Evolutionary conservation across 768 basidiomycete genomes (phyloP).

Genomic region (Hygrophoropsis aurantiaca): DNA sequence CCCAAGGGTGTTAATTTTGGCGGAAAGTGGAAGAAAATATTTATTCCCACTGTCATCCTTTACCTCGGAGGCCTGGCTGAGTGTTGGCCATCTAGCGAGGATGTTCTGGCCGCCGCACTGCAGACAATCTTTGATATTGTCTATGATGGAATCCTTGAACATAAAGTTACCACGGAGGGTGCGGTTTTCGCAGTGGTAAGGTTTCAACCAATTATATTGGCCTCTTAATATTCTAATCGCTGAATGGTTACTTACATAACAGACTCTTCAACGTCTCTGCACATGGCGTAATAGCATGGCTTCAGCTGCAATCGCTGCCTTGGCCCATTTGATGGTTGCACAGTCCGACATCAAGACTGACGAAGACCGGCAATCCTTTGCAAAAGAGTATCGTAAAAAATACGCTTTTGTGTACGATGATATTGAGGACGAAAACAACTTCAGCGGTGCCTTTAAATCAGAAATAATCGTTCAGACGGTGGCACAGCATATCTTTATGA

Average conservation of each 20-base stretch:
- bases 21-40: background rate
- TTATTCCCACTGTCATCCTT: conserved; percentile 1
- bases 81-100: conserved; percentile 2
- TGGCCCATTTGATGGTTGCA: background rate
- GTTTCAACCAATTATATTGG: background rate
- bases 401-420: background rate
- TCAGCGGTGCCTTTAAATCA: background rate
- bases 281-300: background rate
- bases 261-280: background rate
- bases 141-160: conserved; percentile 4
- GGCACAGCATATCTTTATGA: background rate
- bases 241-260: background rate
- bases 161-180: conserved; percentile 2
- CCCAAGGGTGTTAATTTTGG: background rate
- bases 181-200: background rate
- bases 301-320: background rate
- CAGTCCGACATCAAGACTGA: background rate
- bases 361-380: background rate
- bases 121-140: conserved; percentile 9
- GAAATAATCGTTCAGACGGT: background rate
- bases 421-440: background rate
- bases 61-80: background rate
- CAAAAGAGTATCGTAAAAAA: background rate
- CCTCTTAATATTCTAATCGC: background rate
- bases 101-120: background rate